Percentiles rank a stretch among this genome's conserved stretches.
Evolutionary conservation across 768 basidiomycete genomes (phyloP).

Genomic region (Nevesoporus exiguus): DNA sequence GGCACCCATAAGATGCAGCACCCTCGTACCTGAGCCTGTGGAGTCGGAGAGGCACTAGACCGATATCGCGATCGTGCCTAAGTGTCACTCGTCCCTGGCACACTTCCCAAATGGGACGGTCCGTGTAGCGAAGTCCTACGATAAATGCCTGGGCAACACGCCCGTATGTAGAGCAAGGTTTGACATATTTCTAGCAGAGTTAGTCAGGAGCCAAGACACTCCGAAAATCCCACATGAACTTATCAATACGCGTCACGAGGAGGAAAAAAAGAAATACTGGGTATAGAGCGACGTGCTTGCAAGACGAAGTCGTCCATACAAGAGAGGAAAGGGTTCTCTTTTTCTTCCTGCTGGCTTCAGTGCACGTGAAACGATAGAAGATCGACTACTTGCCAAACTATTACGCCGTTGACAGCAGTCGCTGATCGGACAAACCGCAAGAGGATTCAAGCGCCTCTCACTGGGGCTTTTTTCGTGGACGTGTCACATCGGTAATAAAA

Average conservation of each 20-base stretch:
- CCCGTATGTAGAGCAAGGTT: neutral
- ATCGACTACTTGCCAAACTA: conserved; percentile 3
- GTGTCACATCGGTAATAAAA: conserved; percentile 18
- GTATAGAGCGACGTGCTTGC: neutral
- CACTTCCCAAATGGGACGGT: neutral
- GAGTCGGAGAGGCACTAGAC: neutral
- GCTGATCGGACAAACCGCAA: conserved; percentile 3
- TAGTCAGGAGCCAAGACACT: neutral
- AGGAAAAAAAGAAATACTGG: neutral
- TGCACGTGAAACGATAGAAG: conserved; percentile 2
- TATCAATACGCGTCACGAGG: neutral
- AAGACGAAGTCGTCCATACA: neutral
- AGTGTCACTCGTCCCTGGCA: conserved; percentile 2
- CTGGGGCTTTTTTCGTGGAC: conserved; percentile 2
- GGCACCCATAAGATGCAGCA: neutral
- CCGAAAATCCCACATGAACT: neutral
- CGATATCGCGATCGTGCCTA: conserved; percentile 14
- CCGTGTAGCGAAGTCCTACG: neutral
- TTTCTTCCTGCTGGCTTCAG: neutral
- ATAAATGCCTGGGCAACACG: neutral
- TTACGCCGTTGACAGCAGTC: neutral
- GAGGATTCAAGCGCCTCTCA: neutral
- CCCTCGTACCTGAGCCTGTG: conserved; percentile 13
- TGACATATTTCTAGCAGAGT: neutral
- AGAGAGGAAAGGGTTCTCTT: neutral